Conservation (phyloP, 257 asterid species). For the Solanum sejunctum region DNA sequence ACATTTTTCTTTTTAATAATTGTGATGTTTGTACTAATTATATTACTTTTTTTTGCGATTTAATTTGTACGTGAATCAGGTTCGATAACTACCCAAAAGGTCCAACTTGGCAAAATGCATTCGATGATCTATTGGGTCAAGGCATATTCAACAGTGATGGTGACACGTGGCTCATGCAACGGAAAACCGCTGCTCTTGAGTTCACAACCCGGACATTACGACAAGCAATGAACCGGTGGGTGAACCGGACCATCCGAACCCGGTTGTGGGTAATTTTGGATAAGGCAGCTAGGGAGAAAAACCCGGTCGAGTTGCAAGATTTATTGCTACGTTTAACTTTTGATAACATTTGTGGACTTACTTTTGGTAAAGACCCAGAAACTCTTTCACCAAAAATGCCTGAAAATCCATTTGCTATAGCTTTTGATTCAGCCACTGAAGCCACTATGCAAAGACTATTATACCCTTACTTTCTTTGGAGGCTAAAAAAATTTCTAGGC, state of each 20-base stretch:
- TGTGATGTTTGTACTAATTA: neutral
- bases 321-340: conserved; percentile 57
- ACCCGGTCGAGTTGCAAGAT: conserved; percentile 58
- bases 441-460: conserved; percentile 65
- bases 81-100: conserved; percentile 85
- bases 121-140: conserved; percentile 75
- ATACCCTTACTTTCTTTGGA: conserved; percentile 67
- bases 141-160: conserved; percentile 87
- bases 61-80: conserved; percentile 2
- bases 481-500: conserved; percentile 43
- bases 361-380: conserved; percentile 78
- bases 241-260: conserved; percentile 66
- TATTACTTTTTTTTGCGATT: neutral
- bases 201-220: conserved; percentile 85
- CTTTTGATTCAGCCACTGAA: conserved; percentile 80
- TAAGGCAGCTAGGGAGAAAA: conserved; percentile 36
- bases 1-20: neutral
- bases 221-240: conserved; percentile 93
- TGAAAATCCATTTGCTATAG: conserved; percentile 55
- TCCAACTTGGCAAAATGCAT: conserved; percentile 77
- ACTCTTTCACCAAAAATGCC: conserved; percentile 67
- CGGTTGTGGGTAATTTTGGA: conserved; percentile 61
- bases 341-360: conserved; percentile 77
- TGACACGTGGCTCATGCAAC: conserved; percentile 70
- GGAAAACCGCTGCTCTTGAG: conserved; percentile 83